Base-by-base conservation (phyloP, 805 yeast genomes). In the Wickerhamiella brachini region DNA sequence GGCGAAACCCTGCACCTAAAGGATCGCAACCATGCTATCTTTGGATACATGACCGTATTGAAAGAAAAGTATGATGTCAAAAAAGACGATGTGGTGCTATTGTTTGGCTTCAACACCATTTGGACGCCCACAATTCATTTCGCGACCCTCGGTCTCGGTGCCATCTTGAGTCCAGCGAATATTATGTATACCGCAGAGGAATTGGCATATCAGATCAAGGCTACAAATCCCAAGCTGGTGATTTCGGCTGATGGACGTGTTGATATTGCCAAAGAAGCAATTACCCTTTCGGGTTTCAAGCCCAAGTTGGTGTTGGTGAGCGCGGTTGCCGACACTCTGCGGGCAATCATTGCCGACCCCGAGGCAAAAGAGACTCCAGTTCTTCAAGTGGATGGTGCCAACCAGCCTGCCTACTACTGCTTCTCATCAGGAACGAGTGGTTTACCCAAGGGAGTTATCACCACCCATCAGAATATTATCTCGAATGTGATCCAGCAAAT, bases 381-480 rank as follows among this genome's bases (percentile, higher is more conserved):
- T 1, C 54, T 56, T 1, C 49, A 45, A 15, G 50, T 57, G 17
- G 53, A 58, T 38, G 55, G 54, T 6, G 41, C 20, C 10, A 24
- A 41, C 12, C 53, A 56, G 24, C 54, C 50, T 17, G 66, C 65
- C 1, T 62, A 62, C 50, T 60, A 59, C 54, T 59, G 64, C 56
- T 62, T 64, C 51, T 64, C 66, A 6, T 57, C 62, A 1, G 67
- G 68, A 3, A 64, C 69, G 20, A 62, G 67, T n/a, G 89, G 93
- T 51, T 76, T 80, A 44, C 86, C 90, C 54, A 85, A 84, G 69
- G 90, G 90, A 59, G 90, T 81, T 23, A 77, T 79, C 29, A 68
- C 82, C 54, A 72, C 77, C 29, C 88, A 83, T 56, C 64, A 63
- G 47, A 80, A 79, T 56, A 71, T 77, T 17, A 68, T 68, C 12